Percentiles rank a stretch among this genome's conserved stretches.
Conservation (phyloP, 2,329 filamentous ascomycete species). For the Clathrospora elynae region DNA sequence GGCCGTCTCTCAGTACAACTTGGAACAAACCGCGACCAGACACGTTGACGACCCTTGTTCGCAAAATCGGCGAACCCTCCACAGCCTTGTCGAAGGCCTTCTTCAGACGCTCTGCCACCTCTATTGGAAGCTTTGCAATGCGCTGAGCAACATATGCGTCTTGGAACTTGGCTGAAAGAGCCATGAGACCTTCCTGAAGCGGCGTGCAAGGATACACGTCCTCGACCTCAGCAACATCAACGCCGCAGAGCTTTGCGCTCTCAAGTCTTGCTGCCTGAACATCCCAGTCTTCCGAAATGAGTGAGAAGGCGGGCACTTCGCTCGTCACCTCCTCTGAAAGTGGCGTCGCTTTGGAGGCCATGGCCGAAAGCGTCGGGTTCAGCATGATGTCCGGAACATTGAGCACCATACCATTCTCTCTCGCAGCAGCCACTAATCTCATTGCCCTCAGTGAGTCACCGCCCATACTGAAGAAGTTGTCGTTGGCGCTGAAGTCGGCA, state of each 20-base stretch:
- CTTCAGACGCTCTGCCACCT: conserved; percentile 41
- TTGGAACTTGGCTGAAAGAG: conserved; percentile 45
- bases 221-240: conserved; percentile 35
- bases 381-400: conserved; percentile 63
- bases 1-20: conserved; percentile 43
- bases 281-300: conserved; percentile 33
- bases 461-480: conserved; percentile 55
- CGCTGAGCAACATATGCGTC: conserved; percentile 49
- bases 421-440: conserved; percentile 62
- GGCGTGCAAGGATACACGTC: conserved; percentile 53
- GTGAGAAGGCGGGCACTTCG: conserved; percentile 43
- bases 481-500: conserved; percentile 40
- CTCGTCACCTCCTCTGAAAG: conserved; percentile 23
- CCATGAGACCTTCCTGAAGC: conserved; percentile 50
- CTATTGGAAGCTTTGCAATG: conserved; percentile 39
- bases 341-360: conserved; percentile 50
- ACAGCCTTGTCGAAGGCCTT: conserved; percentile 47
- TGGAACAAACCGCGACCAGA: conserved; percentile 47
- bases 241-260: conserved; percentile 44
- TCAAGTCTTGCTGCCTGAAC: conserved; percentile 45
- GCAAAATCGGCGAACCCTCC: conserved; percentile 42
- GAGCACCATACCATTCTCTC: conserved; percentile 55
- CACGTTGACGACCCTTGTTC: conserved; percentile 49
- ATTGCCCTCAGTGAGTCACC: conserved; percentile 59
- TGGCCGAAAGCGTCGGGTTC: conserved; percentile 51